Evolutionary conservation across 345 rosid genomes (phyloP), one percentile per base, ranked within the genome.

Genomic region (Physaria fendleri): DNA sequence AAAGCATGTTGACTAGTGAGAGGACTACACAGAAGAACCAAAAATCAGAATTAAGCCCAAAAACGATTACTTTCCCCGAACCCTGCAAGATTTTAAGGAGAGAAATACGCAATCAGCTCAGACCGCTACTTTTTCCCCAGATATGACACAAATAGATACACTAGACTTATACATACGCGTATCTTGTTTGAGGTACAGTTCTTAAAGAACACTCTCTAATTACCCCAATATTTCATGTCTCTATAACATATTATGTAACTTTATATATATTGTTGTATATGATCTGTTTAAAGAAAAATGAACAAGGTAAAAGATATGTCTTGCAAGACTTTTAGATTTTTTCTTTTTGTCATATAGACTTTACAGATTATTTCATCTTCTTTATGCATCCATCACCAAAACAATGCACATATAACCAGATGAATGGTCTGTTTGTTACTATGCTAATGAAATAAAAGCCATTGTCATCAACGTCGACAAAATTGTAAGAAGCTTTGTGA

Each of bases 161-260:
- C n/a, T n/a, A n/a, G n/a, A n/a, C n/a, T n/a, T n/a, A n/a, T n/a
- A n/a, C n/a, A n/a, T n/a, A n/a, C n/a, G n/a, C n/a, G n/a, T 49
- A 33, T 88, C 59, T 92, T 88, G 63, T 76, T 88, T 72, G 85
- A 88, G n/a, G 87, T 88, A 77, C 93, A 85, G 76, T 92, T 81
- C 76, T 59, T 91, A 68, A 88, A 70, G 78, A 76, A 81, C 74
- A 92, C 95, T 58, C 71, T 91, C 75, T 91, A 60, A 43, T 66
- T 41, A 11, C 18, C 17, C 21, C 35, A 25, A 16, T n/a, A n/a
- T n/a, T n/a, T n/a, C n/a, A n/a, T n/a, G n/a, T 27, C 27, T 37
- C 11, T 20, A 17, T 44, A 40, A 32, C 30, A 59, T 24, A 50
- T 58, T 12, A n/a, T 59, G 46, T 48, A 63, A 60, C 27, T 60